These are phyloP conservation scores for Pyrus communis DNA, from an alignment of 306 rosid genomes.

Conservation along the genomic window DNA sequence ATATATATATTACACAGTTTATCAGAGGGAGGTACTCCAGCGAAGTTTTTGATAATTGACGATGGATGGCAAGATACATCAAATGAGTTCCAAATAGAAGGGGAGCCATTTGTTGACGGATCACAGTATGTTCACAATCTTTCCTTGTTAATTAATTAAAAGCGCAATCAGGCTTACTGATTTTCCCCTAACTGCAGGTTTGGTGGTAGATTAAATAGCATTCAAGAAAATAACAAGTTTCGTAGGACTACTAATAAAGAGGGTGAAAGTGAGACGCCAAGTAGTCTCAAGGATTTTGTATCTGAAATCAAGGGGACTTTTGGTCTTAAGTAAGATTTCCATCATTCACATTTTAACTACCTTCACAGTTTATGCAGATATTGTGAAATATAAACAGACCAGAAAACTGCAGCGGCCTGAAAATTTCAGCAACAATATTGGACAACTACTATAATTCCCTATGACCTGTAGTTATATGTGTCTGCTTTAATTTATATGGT, in stretches of 20 bases:
- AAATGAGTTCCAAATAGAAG: slow-evolving; percentile 39
- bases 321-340: slow-evolving; percentile 28
- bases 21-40: slow-evolving; percentile 38
- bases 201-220: slow-evolving; percentile 34
- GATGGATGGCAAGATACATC: slow-evolving; percentile 39
- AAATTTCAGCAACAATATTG: not conserved
- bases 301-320: slow-evolving; percentile 25
- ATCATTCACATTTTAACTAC: not conserved
- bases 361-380: not conserved
- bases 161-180: not conserved
- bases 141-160: not conserved
- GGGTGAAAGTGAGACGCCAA: slow-evolving; percentile 19
- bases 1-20: slow-evolving; percentile 12
- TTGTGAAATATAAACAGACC: too few relatives aligned
- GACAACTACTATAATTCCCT: not conserved
- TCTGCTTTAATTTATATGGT: too few relatives aligned
- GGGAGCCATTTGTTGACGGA: slow-evolving; percentile 37
- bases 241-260: slow-evolving; percentile 2
- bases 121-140: slow-evolving; percentile 26
- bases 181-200: slow-evolving; percentile 19
- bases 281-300: slow-evolving; percentile 30
- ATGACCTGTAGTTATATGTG: not conserved
- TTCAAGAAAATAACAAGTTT: slow-evolving; percentile 30
- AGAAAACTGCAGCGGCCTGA: too few relatives aligned
- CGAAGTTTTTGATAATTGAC: slow-evolving; percentile 32